Base-by-base conservation (phyloP, 495 filamentous ascomycete genomes). In the Haplographium delicatum region DNA sequence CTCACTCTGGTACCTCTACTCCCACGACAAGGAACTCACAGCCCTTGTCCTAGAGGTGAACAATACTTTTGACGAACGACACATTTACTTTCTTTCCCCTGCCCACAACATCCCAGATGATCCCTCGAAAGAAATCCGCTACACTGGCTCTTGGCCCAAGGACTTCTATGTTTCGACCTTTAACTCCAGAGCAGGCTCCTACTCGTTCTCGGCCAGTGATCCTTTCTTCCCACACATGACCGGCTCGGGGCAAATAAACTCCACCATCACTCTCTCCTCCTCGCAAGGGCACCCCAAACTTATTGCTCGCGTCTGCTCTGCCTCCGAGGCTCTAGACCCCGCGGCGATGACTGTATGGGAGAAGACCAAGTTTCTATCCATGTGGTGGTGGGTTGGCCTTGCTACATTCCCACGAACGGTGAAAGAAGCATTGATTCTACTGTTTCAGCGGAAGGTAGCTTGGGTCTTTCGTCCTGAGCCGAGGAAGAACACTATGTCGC, bases 1-100 rank as follows among this genome's bases (percentile, higher is more conserved):
- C 11, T 88, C 82, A 7, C 86, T 89, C 64, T 91, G 86, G 82
- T 89, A 90, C 53, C 70, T 91, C 6, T 91, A 91, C 59, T 74
- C 74, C 18, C 53, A 67, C 5, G 58, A 76, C 3, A 70, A 74
- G 43, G 65, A 73, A n/a, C 71, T 91, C 24, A 72, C 74, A 34
- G 79, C 80, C 22, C 76, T 89, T 63, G 76, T 91, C 28, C 55
- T 88, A 13, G 87, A 91, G 59, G 83, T 90, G 34, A 88, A 87
- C 60, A 89, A 90, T 53, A 89, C 84, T 0, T 89, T 87, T 59
- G 79, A 75, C 46, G 86, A 91, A 64, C 78, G 83, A 44, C 72
- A 84, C 15, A 78, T 81, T 58, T 84, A 85, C 56, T 70, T 78
- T 22, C 60, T 82, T 51, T 63, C 70, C 37, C 57, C 56, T 13